These are phyloP conservation scores for Saccharomycopsis sp. DNA, from an alignment of 805 yeast species.

Conservation along the genomic window DNA sequence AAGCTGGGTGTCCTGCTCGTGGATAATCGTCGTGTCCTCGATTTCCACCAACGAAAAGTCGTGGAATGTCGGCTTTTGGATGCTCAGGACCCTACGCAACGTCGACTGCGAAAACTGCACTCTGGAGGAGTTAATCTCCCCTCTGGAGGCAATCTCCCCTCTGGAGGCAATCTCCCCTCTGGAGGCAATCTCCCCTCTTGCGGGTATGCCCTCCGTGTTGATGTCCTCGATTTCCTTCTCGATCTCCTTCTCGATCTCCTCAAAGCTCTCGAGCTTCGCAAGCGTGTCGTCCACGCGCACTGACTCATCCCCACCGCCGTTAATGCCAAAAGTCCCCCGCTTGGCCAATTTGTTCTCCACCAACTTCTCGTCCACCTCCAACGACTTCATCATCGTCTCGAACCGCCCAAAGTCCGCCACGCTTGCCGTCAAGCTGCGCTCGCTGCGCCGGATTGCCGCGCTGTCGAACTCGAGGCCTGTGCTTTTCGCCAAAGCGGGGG, in stretches of 20 bases:
- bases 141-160: background rate
- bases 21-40: constrained; percentile 20
- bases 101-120: constrained; percentile 19
- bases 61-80: constrained; percentile 14
- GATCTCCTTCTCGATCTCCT: background rate
- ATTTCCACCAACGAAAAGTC: constrained; percentile 18
- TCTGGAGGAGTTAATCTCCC: background rate
- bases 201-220: background rate
- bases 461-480: constrained; percentile 61
- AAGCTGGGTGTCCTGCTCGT: constrained; percentile 14
- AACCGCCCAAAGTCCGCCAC: constrained; percentile 66
- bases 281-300: background rate
- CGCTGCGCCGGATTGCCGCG: constrained; percentile 62
- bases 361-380: constrained; percentile 8
- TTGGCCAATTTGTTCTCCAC: background rate
- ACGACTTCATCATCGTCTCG: constrained; percentile 14
- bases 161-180: background rate
- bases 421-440: constrained; percentile 50
- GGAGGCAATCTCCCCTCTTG: background rate
- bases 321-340: background rate
- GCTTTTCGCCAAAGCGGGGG: constrained; percentile 55
- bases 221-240: background rate
- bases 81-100: constrained; percentile 12
- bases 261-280: background rate
- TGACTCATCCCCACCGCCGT: background rate